These are phyloP conservation scores for Backusella mclennaniae DNA, from an alignment of 192 early-diverging fungal species.

Conservation along the genomic window DNA sequence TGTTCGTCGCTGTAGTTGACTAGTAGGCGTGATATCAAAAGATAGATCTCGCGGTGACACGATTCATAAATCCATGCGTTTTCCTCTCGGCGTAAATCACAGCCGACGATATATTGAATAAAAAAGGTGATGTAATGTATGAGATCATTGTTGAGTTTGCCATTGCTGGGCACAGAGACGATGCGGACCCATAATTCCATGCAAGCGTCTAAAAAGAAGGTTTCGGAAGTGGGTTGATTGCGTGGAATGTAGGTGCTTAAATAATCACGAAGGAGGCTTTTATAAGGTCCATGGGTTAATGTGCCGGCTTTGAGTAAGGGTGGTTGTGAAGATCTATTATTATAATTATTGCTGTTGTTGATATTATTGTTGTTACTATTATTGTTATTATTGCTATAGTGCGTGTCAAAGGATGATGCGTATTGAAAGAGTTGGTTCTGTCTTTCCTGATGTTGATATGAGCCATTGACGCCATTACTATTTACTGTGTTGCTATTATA, in stretches of 20 bases:
- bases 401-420: not conserved
- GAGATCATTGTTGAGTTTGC: not conserved
- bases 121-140: not conserved
- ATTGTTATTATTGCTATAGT: not conserved
- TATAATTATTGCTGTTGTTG: not conserved
- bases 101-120: not conserved
- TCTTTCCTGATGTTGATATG: not conserved
- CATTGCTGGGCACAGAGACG: not conserved
- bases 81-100: not conserved
- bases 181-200: not conserved
- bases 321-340: not conserved
- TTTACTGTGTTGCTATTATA: not conserved
- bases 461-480: not conserved
- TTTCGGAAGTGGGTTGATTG: not conserved
- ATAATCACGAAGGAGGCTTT: not conserved
- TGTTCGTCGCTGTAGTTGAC: not conserved
- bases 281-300: not conserved
- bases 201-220: not conserved
- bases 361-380: not conserved
- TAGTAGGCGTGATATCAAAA: not conserved
- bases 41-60: not conserved
- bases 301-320: not conserved
- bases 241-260: not conserved
- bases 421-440: not conserved
- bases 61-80: not conserved